phyloP scores from a whole-genome alignment of 768 basidiomycete genomes.

The Boletus bicolor region DNA sequence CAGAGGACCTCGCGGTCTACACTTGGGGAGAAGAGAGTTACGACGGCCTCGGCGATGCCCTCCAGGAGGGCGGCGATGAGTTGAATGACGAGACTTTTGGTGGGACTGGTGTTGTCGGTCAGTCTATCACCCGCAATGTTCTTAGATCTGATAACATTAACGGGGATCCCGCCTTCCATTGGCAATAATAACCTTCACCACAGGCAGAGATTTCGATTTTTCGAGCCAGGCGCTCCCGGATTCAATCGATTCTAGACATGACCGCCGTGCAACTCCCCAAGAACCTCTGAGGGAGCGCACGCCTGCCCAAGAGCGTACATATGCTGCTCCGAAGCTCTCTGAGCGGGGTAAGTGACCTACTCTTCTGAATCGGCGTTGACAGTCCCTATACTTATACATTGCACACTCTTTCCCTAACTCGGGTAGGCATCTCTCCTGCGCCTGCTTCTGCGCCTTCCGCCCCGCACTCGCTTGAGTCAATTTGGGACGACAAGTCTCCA shows the following conservation, averaged over 20 bases:
- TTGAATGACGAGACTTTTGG: constrained; percentile 98
- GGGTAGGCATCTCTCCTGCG: constrained; percentile 33
- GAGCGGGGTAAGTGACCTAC: constrained; percentile 29
- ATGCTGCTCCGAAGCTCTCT: constrained; percentile 14
- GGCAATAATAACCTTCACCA: constrained; percentile 3
- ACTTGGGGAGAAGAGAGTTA: constrained; percentile 91
- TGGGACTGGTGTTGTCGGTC: constrained; percentile 63
- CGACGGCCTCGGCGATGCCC: constrained; percentile 82
- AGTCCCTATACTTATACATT: constrained; percentile 10
- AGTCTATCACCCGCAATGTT: constrained; percentile 30
- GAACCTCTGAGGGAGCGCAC: constrained; percentile 28
- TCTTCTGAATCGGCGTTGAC: constrained; percentile 2
- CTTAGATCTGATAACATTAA: constrained; percentile 17
- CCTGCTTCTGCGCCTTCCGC: constrained; percentile 26
- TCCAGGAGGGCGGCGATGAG: constrained; percentile 89
- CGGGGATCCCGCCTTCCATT: neutral
- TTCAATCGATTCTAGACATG: constrained; percentile 10
- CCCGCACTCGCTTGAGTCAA: constrained; percentile 58
- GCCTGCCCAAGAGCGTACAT: constrained; percentile 26
- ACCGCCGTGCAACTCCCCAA: constrained; percentile 19
- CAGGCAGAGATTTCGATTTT: constrained; percentile 94
- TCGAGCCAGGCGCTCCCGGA: constrained; percentile 42
- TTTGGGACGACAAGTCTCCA: constrained; percentile 80
- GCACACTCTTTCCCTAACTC: constrained; percentile 9
- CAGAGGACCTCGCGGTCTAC: constrained; percentile 85